phyloP scores from a whole-genome alignment of 257 asterid genomes.

The Henckelia pumila region DNA sequence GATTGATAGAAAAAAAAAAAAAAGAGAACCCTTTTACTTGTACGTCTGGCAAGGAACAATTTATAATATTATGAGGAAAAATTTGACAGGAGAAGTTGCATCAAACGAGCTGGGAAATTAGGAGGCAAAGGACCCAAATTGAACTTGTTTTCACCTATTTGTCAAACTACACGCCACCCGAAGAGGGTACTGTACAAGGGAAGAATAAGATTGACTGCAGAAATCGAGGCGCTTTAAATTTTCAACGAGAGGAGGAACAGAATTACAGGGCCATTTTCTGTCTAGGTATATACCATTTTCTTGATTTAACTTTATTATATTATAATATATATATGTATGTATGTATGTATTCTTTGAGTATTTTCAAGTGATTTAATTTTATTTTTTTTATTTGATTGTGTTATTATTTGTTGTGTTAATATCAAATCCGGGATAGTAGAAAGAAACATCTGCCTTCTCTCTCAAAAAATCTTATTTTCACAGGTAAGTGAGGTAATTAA shows the following conservation, averaged over 20 bases:
- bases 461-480: slow-evolving; percentile 45
- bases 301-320: background rate
- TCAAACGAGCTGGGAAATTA: background rate
- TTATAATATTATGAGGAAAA: background rate
- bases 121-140: slow-evolving; percentile 7
- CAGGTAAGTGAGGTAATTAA: slow-evolving; percentile 38
- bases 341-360: background rate
- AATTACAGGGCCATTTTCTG: slow-evolving; percentile 34
- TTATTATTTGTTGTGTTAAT: background rate
- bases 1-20: background rate
- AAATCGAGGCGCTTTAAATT: slow-evolving; percentile 60
- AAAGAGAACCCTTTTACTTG: background rate
- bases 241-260: slow-evolving; percentile 34
- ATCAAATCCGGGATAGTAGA: slow-evolving; percentile 16
- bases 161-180: slow-evolving; percentile 29
- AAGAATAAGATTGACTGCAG: slow-evolving; percentile 62
- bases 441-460: slow-evolving; percentile 27
- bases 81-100: background rate
- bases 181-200: slow-evolving; percentile 29
- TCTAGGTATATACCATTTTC: slow-evolving; percentile 40
- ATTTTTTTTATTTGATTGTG: background rate
- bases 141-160: slow-evolving; percentile 24
- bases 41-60: background rate
- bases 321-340: too few species aligned
- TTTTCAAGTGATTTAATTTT: slow-evolving; percentile 8